Base-by-base conservation (phyloP, 305 asterid genomes). In the Fraxinus ornus region DNA sequence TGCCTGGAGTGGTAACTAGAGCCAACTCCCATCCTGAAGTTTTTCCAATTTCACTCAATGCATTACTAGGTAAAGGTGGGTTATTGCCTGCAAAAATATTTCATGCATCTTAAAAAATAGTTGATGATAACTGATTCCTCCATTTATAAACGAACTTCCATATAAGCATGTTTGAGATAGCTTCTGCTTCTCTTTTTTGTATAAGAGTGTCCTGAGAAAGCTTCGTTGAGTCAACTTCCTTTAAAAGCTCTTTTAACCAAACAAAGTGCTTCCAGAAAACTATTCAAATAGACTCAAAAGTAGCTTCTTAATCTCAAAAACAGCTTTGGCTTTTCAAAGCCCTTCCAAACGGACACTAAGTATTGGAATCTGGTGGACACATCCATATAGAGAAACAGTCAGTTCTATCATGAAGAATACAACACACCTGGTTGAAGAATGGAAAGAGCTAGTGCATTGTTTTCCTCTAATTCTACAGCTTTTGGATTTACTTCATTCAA, bases 11-110 rank as follows among this genome's bases (percentile, higher is more conserved):
- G 3, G 89, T 89, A 75, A 95, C 95, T 49, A 95, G 88, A 0
- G 98, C 97, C 60, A 95, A 77, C 84, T 95, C 99, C 99, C 99
- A 95, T 22, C 97, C 98, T 4, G 93, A 86, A 75, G 79, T 60
- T 57, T 89, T 92, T 52, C 92, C 92, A 1, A 89, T 82, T 15
- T 86, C 90, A 39, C 68, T 64, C 49, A 85, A 83, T 17, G 86
- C 82, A 28, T 83, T 41, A 44, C 79, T 82, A 57, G 75, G 10
- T 9, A 90, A 72, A 2, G 21, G 9, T 49, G 90, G 80, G 79
- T 88, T 86, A 39, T 86, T 83, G 1, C 90, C 98, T 92, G 90
- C 81, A 49, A 81, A 79, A 76, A 17, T 35, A 70, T 47, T 49
- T 76, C n/a, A 17, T 1, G 71, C 10, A 52, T 52, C 22, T 17